Percentiles rank a stretch among this genome's conserved stretches.
These are phyloP conservation scores for Aphanomyces invadans DNA, from an alignment of 352 stramenopile species.

Conservation along the genomic window DNA sequence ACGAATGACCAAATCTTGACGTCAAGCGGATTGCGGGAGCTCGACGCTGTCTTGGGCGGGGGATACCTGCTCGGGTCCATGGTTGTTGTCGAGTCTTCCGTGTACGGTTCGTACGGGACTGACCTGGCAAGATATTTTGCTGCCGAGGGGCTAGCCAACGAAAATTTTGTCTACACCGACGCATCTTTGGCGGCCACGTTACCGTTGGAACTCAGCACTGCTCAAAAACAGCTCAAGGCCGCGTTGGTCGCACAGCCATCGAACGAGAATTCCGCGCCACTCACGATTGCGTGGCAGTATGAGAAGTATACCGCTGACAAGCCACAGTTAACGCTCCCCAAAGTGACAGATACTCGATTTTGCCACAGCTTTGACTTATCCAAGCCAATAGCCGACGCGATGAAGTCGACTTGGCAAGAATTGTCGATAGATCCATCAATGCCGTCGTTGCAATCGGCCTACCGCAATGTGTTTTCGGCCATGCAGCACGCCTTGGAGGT, in stretches of 20 bases:
- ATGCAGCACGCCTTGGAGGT: neutral
- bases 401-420: neutral
- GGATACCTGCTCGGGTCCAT: constrained; percentile 46
- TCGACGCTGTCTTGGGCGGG: constrained; percentile 49
- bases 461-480: neutral
- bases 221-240: constrained; percentile 59
- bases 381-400: constrained; percentile 41
- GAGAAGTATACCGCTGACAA: constrained; percentile 41
- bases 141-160: constrained; percentile 46
- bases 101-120: constrained; percentile 27
- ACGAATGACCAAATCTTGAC: constrained; percentile 57
- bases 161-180: constrained; percentile 36
- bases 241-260: constrained; percentile 24
- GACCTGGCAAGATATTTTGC: constrained; percentile 62
- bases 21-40: constrained; percentile 41
- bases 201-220: constrained; percentile 55
- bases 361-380: constrained; percentile 73
- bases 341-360: constrained; percentile 33
- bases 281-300: constrained; percentile 76
- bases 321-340: neutral
- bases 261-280: constrained; percentile 10
- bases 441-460: no score
- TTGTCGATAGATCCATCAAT: neutral
- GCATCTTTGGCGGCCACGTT: constrained; percentile 32
- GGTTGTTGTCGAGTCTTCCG: constrained; percentile 35